A percentile compares a stretch with the other conserved stretches of the same genome.
phyloP scores from a whole-genome alignment of 352 stramenopile genomes.

The Blastocystis sp. region DNA sequence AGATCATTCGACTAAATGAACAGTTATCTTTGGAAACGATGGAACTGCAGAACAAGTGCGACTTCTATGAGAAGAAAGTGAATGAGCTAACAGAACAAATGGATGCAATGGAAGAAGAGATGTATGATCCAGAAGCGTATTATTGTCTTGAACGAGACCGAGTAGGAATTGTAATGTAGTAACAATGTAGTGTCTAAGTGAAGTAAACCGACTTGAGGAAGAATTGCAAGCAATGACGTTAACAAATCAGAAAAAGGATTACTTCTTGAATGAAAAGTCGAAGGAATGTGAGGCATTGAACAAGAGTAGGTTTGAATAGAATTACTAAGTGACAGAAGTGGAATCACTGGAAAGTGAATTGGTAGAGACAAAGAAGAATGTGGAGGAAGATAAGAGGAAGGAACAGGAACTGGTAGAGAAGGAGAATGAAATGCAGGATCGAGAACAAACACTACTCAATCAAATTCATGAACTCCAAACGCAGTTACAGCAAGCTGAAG shows the following conservation, averaged over 20 bases:
- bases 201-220: constrained; percentile 31
- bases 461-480: not conserved
- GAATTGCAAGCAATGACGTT: constrained; percentile 45
- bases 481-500: not conserved
- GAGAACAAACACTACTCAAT: not conserved
- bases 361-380: not conserved
- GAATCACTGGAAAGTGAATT: not conserved
- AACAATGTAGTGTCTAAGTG: constrained; percentile 1
- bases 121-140: constrained; percentile 58
- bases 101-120: constrained; percentile 48
- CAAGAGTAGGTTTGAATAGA: not conserved
- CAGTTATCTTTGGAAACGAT: constrained; percentile 36
- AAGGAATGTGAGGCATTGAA: constrained; percentile 29
- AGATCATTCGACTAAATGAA: constrained; percentile 47
- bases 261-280: constrained; percentile 19
- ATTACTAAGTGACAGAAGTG: not conserved
- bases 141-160: constrained; percentile 52
- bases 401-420: not conserved
- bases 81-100: not conserved
- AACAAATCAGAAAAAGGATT: constrained; percentile 54
- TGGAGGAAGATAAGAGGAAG: not conserved
- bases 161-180: not conserved
- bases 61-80: constrained; percentile 51
- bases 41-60: not conserved
- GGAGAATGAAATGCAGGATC: not conserved